Evolutionary conservation across 2,329 filamentous ascomycete genomes (phyloP), one percentile per base, ranked within the genome.

Genomic region (Thelonectria discophora): DNA sequence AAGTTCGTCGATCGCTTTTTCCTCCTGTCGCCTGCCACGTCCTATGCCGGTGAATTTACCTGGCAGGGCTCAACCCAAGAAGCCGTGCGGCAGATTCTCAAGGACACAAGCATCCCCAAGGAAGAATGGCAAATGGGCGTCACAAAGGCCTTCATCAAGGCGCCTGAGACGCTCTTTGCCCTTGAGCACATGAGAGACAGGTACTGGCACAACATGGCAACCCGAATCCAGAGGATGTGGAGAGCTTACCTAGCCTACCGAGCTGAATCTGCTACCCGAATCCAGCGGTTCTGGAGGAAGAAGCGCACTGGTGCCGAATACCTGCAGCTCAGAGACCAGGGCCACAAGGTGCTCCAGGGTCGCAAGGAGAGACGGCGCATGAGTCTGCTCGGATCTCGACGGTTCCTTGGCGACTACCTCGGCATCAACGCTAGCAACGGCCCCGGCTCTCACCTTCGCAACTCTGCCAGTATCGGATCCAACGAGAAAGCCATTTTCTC

Each of bases 151-250:
- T 99, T 99, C 73, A 97, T 99, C 81, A 98, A 99, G 79, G 94
- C 95, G 0, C 95, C 95, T 0, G 95, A 99, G 78, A 99, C 95
- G 0, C 81, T 99, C 2, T 99, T 99, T 74, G 95, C 95, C 2
- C 82, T 99, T 11, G 95, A 99, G 78, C 94, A 96, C 60, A 98
- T 99, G 94, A 88, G 95, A 74, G 95, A 99, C 75, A 86, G 92
- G 58, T 99, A 98, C 79, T 98, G 94, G 94, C 94, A 98, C 78
- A 99, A 98, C 79, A 98, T 99, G 95, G 95, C 95, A 3, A 97
- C 94, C 62, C 88, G 95, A 61, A 98, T 99, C 62, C 95, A 99
- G 80, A 88, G 95, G 69, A 95, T 97, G 74, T 99, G 95, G 95
- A 88, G 95, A 71, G 97, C 96, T 54, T 98, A 97, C 74, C 85